Evolutionary conservation across 2,329 filamentous ascomycete genomes (phyloP).

Genomic region (Monilinia fructicola): DNA sequence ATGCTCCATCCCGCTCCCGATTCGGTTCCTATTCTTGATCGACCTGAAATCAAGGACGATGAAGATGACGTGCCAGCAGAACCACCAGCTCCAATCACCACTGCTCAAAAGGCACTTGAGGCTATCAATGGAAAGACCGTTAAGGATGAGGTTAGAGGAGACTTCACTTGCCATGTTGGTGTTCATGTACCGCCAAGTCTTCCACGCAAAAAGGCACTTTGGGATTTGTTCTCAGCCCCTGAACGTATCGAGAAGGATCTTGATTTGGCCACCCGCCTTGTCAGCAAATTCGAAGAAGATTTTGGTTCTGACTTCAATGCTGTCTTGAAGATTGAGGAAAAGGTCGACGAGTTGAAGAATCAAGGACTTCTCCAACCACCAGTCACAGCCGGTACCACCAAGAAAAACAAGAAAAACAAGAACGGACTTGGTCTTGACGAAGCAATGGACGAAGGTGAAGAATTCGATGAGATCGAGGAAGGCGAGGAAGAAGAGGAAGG

Average conservation of each 20-base stretch:
- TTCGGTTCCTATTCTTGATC: constrained; percentile 62
- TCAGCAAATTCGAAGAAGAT: constrained; percentile 81
- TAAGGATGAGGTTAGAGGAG: constrained; percentile 86
- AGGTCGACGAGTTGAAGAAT: constrained; percentile 75
- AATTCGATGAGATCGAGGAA: constrained; percentile 73
- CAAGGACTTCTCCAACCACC: constrained; percentile 75
- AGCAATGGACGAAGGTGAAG: constrained; percentile 61
- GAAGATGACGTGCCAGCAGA: constrained; percentile 49
- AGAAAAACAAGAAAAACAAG: constrained; percentile 61
- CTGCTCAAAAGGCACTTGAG: constrained; percentile 83
- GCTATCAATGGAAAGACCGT: constrained; percentile 98
- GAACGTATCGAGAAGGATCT: constrained; percentile 92
- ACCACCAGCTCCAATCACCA: constrained; percentile 50
- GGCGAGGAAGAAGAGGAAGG: constrained; percentile 71
- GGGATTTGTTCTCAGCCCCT: constrained; percentile 93
- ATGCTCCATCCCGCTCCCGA: constrained; percentile 84
- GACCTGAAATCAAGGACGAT: constrained; percentile 66
- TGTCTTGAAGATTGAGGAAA: constrained; percentile 77
- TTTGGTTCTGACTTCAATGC: constrained; percentile 77
- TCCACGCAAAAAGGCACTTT: constrained; percentile 90
- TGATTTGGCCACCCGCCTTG: constrained; percentile 75
- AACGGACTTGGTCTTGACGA: constrained; percentile 58
- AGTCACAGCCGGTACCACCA: constrained; percentile 52
- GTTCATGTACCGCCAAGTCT: constrained; percentile 87
- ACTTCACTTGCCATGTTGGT: constrained; percentile 96